Evolutionary conservation across 371 early-diverging fungal genomes (phyloP), one percentile per base, ranked within the genome.

Genomic region (Rhizomucor miehei): DNA sequence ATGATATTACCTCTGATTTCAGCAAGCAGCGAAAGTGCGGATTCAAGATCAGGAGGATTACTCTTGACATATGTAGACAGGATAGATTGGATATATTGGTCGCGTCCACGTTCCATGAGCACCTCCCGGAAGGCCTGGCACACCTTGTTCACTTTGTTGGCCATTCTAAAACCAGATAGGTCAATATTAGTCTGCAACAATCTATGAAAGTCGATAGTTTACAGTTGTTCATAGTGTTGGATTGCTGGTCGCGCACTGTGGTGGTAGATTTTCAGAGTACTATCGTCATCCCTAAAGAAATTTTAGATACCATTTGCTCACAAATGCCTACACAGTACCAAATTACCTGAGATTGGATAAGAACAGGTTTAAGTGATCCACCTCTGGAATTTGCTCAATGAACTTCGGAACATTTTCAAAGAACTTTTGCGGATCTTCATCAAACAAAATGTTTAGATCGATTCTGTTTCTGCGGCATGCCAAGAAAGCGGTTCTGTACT

Each of bases 281-380:
- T 83, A 72, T 90, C 89, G 56, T 82, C 84, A 45, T 87, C 79
- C 46, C 84, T 82, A 19, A 41, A 51, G 4, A 53, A 55, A 45
- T 29, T 19, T 12, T 36, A 47, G 17, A 29, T 47, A 13, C 8
- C 16, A 20, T 11, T 43, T 43, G 19, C 29, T 29, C 29, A 29
- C 3, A 3, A 29, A 29, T 29, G 29, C 29, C 3, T 8, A n/a
- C n/a, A n/a, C 29, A 29, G 29, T 29, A 5, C 19, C 1, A 10
- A 71, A 69, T 37, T 79, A 77, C 71, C 81, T 79, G 54, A 96
- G 72, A 37, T 86, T 85, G 0, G 93, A 90, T 25, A 97, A 63
- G 67, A 98, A 93, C 62, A 98, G 60, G 65, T 95, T 97, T 49
- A 98, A 71, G 57, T 89, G 76, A 45, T 98, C 99, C 0, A 87